Conservation (phyloP, 1,284 basidiomycete species). For the Leccinum subfulvum region DNA sequence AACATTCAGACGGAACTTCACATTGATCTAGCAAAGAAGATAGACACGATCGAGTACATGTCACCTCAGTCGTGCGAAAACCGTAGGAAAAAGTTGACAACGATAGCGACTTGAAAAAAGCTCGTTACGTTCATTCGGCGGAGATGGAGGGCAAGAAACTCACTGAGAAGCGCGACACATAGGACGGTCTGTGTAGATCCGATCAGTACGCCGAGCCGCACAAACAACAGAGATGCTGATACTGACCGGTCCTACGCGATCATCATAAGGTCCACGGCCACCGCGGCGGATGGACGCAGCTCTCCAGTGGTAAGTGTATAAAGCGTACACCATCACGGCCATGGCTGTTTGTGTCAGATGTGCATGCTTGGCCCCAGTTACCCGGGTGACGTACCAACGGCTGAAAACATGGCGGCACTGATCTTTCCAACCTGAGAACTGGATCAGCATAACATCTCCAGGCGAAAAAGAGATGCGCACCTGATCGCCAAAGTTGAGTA, state of each 20-base stretch:
- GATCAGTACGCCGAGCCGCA: conserved; percentile 8
- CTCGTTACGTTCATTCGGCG: conserved; percentile 5
- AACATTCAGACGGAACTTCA: conserved; percentile 4
- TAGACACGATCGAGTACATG: background rate
- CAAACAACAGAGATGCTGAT: conserved; percentile 12
- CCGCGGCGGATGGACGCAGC: conserved; percentile 90
- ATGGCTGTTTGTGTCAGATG: conserved; percentile 60
- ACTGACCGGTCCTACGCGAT: conserved; percentile 83
- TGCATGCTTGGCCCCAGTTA: background rate
- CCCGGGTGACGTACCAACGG: conserved; percentile 67
- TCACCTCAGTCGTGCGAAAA: conserved; percentile 48
- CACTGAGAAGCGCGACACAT: conserved; percentile 82
- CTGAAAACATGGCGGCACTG: conserved; percentile 89
- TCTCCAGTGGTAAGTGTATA: conserved; percentile 96
- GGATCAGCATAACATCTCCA: conserved; percentile 2
- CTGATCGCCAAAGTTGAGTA: conserved; percentile 95
- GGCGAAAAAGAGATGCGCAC: conserved; percentile 38
- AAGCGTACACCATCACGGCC: conserved; percentile 94
- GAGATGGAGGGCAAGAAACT: conserved; percentile 25
- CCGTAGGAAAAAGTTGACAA: conserved; percentile 86
- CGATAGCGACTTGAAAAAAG: conserved; percentile 67
- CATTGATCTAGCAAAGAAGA: conserved; percentile 17
- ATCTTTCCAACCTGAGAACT: conserved; percentile 77
- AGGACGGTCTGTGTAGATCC: conserved; percentile 67
- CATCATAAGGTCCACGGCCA: conserved; percentile 94